Base-by-base conservation (phyloP, 2,329 filamentous ascomycete species). In the Pseudocercospora vitis region DNA sequence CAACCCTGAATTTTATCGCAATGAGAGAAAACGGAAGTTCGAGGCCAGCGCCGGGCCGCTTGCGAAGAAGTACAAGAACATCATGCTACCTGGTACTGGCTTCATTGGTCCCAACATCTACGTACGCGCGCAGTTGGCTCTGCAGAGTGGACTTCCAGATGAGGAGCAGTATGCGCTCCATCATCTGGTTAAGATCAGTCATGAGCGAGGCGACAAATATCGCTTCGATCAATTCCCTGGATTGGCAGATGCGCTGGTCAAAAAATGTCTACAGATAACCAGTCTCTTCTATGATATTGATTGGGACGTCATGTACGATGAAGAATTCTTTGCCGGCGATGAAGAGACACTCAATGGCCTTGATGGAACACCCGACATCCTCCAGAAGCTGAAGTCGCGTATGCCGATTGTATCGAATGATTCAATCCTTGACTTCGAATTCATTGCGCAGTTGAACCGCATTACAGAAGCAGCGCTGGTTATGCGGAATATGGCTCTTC, bases 111-210 rank as follows among this genome's bases (percentile, higher is more conserved):
- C 89, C 1, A 94, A 95, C 67, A 96, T 96, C 60, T 97, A 96
- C 68, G 86, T 92, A 45, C 86, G 91, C 37, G 95, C 90, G 58
- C 80, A 95, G 31, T 85, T 91, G 62, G 86, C 91, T 3, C 76
- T 99, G 21, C 87, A 88, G 58, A 96, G 90, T 11, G 83, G 84
- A 2, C 83, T 95, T 21, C 81, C 81, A 3, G 81, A 85, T 9
- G 92, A 99, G 68, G 88, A 96, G 65, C 85, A 89, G n/a, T 97
- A 95, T 72, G 92, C 91, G 0, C 77, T 97, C 8, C 90, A 95
- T 64, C 92, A 97, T 65, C 76, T 97, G 3, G 91, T 97, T 55
- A 95, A 96, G 69, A 96, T 97, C 23, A 96, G 91, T 0, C 94
- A 87, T 67, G 91, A 97, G 71, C 83, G 91, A 37, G 92, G 92